Evolutionary conservation across 176 grass and related monocot genomes (phyloP).

Genomic region (Melocanna baccifera): DNA sequence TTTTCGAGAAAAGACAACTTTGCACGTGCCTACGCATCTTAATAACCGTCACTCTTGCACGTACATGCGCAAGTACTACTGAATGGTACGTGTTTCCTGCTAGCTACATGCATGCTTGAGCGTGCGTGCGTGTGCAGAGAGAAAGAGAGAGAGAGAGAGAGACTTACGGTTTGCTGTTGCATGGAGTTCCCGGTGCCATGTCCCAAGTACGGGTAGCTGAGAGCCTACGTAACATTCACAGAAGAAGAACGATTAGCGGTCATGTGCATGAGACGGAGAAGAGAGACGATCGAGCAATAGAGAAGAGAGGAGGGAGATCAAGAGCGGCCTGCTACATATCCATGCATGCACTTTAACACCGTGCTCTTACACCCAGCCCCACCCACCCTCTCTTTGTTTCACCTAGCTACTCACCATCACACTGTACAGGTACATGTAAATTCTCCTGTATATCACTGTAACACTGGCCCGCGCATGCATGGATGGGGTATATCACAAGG

Average conservation of each 20-base stretch:
- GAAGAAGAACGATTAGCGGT: conserved; percentile 4
- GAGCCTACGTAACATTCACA: conserved; percentile 42
- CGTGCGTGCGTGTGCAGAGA: background rate
- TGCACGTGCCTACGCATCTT: conserved; percentile 16
- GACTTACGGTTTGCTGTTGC: conserved; percentile 42
- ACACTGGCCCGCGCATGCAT: background rate
- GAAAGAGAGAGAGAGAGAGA: conserved; percentile 11
- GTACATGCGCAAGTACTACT: background rate
- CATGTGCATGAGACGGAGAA: background rate
- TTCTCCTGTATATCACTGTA: background rate
- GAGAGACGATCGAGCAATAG: background rate
- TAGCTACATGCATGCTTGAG: background rate
- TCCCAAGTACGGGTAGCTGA: conserved; percentile 73
- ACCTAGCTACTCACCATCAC: background rate
- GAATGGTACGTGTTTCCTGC: background rate
- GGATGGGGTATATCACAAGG: background rate
- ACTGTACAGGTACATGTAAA: background rate
- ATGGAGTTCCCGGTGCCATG: conserved; percentile 32
- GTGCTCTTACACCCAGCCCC: conserved; percentile 48
- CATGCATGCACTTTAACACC: conserved; percentile 57
- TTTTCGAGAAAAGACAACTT: conserved; percentile 1
- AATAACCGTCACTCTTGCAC: background rate
- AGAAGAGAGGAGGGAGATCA: background rate
- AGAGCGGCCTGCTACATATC: background rate
- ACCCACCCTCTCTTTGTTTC: conserved; percentile 46